Conservation (phyloP, 352 stramenopile species). For the Phytopythium ostracodes region DNA sequence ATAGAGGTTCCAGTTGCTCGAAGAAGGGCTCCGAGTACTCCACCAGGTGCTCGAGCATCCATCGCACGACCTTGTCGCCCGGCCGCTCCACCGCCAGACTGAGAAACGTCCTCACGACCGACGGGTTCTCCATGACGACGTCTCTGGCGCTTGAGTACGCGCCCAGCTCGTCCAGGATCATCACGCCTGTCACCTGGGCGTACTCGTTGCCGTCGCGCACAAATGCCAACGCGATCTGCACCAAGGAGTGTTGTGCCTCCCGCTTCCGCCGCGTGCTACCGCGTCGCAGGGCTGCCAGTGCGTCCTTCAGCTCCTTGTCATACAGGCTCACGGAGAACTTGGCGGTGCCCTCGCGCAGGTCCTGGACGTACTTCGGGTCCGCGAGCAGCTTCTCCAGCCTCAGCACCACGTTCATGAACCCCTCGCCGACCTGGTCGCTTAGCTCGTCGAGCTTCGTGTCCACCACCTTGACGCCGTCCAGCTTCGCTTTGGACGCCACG, state of each 20-base stretch:
- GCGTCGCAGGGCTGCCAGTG: background rate
- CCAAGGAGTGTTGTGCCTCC: background rate
- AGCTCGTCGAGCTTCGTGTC: background rate
- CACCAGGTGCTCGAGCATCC: background rate
- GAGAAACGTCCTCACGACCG: background rate
- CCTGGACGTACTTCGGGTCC: background rate
- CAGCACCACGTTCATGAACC: background rate
- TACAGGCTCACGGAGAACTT: background rate
- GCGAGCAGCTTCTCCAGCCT: background rate
- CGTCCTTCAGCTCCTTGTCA: background rate
- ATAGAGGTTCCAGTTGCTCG: background rate
- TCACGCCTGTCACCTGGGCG: background rate
- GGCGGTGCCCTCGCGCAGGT: background rate
- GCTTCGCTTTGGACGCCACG: background rate
- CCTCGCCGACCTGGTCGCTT: background rate
- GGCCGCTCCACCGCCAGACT: background rate
- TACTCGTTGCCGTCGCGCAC: background rate
- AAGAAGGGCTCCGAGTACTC: background rate
- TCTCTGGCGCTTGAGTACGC: background rate
- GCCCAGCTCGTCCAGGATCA: background rate
- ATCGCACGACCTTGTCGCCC: background rate
- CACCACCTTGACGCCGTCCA: background rate
- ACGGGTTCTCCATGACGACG: background rate
- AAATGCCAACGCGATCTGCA: background rate
- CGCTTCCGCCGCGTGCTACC: background rate